Base-by-base conservation (phyloP, 1,284 basidiomycete genomes). In the Leccinum subfulvum region DNA sequence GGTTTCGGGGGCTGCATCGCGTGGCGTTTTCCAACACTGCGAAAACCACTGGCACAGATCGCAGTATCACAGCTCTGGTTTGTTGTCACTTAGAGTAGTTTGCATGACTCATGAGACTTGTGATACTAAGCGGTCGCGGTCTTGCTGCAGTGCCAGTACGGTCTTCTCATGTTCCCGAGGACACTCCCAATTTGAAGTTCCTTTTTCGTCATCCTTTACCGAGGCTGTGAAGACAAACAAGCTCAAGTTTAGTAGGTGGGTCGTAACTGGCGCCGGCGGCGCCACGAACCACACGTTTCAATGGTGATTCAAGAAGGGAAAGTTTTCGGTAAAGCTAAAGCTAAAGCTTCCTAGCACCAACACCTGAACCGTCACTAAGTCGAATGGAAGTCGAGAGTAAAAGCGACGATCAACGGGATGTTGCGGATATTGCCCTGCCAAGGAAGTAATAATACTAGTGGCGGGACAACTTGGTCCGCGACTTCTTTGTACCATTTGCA, bases 401-500 rank as follows among this genome's bases (percentile, higher is more conserved):
- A 39, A 35, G 18, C 54, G 21, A 9, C 16, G 14, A 21, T 16
- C 53, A 30, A n/a, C 23, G 28, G 33, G 52, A 39, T 33, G 11
- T 51, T 9, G 11, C 30, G 44, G 7, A 26, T 33, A 26, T 33
- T 28, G 1, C 35, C 39, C 55, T 47, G 23, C 52, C 18, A 41
- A n/a, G 14, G 30, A 57, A 52, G 16, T 35, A 21, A 33, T 39
- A 11, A 37, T 23, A 23, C 28, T 16, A 41, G 4, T 35, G n/a
- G 41, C 18, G 10, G 10, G 18, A 11, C 44, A 49, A 21, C 13
- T 21, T 5, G 21, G 30, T 23, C 49, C 3, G 11, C 13, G 53
- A 44, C 47, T 47, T 37, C 49, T 51, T 8, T 23, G 18, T 26
- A 49, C 9, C 64, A 44, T n/a, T 30, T 26, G 65, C n/a, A n/a